phyloP scores from a whole-genome alignment of 495 filamentous ascomycete species.

The Penicillium angulare region DNA sequence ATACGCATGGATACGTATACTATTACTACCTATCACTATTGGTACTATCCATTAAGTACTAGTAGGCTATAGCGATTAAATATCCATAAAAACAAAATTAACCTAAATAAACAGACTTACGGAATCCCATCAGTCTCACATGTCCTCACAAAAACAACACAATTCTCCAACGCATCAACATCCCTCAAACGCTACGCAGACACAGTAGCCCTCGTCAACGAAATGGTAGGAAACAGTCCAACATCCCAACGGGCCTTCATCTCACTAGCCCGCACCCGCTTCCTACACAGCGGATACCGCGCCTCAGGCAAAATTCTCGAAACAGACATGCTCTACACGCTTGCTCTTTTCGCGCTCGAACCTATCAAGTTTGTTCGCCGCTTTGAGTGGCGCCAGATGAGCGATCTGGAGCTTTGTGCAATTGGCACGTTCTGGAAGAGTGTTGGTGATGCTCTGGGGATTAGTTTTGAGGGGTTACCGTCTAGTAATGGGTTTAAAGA shows the following conservation, averaged over 20 bases:
- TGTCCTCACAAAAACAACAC: slow-evolving; percentile 55
- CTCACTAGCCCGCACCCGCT: slow-evolving; percentile 65
- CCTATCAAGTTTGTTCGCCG: slow-evolving; percentile 55
- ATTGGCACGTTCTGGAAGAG: slow-evolving; percentile 65
- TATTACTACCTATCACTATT: too few relatives aligned
- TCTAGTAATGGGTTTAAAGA: slow-evolving; percentile 51
- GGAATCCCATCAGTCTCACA: slow-evolving; percentile 61
- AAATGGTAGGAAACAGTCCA: slow-evolving; percentile 51
- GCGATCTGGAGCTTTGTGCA: slow-evolving; percentile 63
- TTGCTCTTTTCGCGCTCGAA: slow-evolving; percentile 59
- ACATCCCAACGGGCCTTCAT: slow-evolving; percentile 44
- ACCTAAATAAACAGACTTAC: slow-evolving; percentile 58
- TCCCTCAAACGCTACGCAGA: slow-evolving; percentile 65
- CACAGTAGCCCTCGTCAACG: slow-evolving; percentile 56
- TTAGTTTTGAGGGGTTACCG: slow-evolving; percentile 48
- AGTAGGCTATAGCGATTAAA: too few relatives aligned
- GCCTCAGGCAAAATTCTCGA: slow-evolving; percentile 59
- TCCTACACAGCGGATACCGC: slow-evolving; percentile 59
- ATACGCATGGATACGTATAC: too few relatives aligned
- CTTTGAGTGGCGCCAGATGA: slow-evolving; percentile 64
- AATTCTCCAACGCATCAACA: slow-evolving; percentile 52
- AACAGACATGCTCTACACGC: slow-evolving; percentile 66
- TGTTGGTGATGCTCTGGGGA: slow-evolving; percentile 59
- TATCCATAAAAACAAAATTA: too few relatives aligned
- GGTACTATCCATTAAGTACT: too few relatives aligned